phyloP scores from a whole-genome alignment of 371 early-diverging fungal species.

The Fennellomyces sp. region DNA sequence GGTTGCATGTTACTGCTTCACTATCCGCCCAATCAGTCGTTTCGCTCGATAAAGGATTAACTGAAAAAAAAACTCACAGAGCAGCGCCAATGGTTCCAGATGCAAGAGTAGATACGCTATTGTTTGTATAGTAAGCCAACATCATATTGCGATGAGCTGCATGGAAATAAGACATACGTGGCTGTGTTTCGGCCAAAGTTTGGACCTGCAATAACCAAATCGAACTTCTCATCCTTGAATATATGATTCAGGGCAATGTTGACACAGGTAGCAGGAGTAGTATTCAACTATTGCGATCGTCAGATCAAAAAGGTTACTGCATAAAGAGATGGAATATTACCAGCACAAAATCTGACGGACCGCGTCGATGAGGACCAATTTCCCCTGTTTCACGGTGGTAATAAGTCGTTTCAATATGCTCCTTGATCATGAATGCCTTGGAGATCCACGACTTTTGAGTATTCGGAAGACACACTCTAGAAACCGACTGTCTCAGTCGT shows the following conservation, averaged over 20 bases:
- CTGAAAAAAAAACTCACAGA: conserved; percentile 20
- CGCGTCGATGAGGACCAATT: conserved; percentile 21
- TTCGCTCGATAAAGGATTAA: background rate
- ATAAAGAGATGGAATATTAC: conserved; percentile 14
- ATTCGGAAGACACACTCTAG: conserved; percentile 43
- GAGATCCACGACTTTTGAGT: conserved; percentile 54
- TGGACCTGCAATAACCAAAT: conserved; percentile 47
- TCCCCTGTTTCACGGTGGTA: conserved; percentile 32
- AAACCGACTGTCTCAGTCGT: no score
- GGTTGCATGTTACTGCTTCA: conserved; percentile 34
- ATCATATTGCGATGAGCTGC: no score
- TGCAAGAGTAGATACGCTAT: conserved; percentile 31
- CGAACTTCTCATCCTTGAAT: conserved; percentile 37
- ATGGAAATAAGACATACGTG: conserved; percentile 22
- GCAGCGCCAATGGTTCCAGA: conserved; percentile 52
- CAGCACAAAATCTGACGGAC: conserved; percentile 35
- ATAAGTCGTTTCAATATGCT: conserved; percentile 37
- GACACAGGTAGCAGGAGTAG: conserved; percentile 49
- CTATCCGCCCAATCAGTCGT: conserved; percentile 8
- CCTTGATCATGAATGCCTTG: conserved; percentile 51
- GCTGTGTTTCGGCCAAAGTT: conserved; percentile 48
- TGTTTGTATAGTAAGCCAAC: background rate
- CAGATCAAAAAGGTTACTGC: background rate
- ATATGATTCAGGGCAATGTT: conserved; percentile 45
- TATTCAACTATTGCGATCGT: conserved; percentile 24